Evolutionary conservation across 2,329 filamentous ascomycete genomes (phyloP).

Genomic region (Sordariomycetes sp.): DNA sequence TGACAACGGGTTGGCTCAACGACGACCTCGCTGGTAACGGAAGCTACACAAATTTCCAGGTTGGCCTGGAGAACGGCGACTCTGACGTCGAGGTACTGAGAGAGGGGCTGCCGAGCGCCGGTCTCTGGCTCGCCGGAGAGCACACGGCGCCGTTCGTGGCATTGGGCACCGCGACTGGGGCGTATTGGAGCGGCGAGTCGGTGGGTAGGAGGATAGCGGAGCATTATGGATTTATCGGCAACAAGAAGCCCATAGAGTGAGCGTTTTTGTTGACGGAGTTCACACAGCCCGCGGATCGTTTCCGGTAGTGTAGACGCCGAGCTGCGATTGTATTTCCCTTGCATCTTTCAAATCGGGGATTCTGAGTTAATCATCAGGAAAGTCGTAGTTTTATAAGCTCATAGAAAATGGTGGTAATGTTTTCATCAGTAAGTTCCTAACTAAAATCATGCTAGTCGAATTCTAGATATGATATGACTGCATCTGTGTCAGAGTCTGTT

Average conservation of each 20-base stretch:
- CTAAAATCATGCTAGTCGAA: not conserved
- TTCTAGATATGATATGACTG: not conserved
- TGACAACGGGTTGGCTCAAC: slow-evolving; percentile 65
- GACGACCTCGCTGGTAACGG: slow-evolving; percentile 73
- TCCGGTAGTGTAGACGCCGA: not conserved
- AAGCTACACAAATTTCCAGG: slow-evolving; percentile 76
- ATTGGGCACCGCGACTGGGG: slow-evolving; percentile 77
- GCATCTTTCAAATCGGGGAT: no score
- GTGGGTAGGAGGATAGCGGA: slow-evolving; percentile 53
- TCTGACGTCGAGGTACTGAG: slow-evolving; percentile 55
- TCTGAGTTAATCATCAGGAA: no score
- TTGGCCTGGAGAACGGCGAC: slow-evolving; percentile 57
- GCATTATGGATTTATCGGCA: slow-evolving; percentile 27
- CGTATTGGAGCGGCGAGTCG: slow-evolving; percentile 81
- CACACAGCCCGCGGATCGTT: not conserved
- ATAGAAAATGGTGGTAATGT: no score
- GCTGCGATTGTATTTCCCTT: no score
- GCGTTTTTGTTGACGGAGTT: not conserved
- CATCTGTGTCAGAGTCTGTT: not conserved
- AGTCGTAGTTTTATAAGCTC: no score
- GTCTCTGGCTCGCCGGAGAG: slow-evolving; percentile 80
- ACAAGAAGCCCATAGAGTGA: not conserved
- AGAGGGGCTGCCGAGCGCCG: slow-evolving; percentile 47
- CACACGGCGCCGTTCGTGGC: slow-evolving; percentile 86
- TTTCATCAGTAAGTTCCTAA: no score